These are phyloP conservation scores for Hanseniaspora lachancei DNA, from an alignment of 805 yeast genomes.

Conservation along the genomic window DNA sequence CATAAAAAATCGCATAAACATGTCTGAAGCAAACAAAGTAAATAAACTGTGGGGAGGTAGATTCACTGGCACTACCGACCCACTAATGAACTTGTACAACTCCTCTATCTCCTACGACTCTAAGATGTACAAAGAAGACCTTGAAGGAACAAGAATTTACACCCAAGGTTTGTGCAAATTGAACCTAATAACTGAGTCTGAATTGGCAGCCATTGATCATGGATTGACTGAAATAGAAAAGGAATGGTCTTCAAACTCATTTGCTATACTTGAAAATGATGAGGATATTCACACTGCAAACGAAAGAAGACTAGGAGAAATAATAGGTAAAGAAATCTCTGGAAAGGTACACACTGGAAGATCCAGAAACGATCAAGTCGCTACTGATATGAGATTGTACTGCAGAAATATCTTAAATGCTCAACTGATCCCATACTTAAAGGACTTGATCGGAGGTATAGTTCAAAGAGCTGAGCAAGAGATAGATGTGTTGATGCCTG, in stretches of 20 bases:
- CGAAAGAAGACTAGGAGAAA: slow-evolving; percentile 92
- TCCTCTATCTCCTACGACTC: slow-evolving; percentile 94
- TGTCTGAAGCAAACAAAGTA: slow-evolving; percentile 25
- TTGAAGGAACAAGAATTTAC: slow-evolving; percentile 87
- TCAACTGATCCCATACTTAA: slow-evolving; percentile 44
- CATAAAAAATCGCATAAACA: not conserved
- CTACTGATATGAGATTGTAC: slow-evolving; percentile 94
- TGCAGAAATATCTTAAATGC: slow-evolving; percentile 63
- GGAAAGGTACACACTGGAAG: slow-evolving; percentile 99
- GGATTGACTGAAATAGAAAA: slow-evolving; percentile 59
- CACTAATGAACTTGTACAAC: slow-evolving; percentile 92
- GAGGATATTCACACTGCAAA: slow-evolving; percentile 98
- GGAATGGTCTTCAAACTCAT: slow-evolving; percentile 75
- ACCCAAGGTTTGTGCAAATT: slow-evolving; percentile 74
- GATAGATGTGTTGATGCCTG: slow-evolving; percentile 92
- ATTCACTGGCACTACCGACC: slow-evolving; percentile 93
- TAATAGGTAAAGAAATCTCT: slow-evolving; percentile 83
- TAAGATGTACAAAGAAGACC: slow-evolving; percentile 86
- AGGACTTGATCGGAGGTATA: slow-evolving; percentile 53
- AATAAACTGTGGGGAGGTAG: slow-evolving; percentile 94
- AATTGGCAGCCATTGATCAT: slow-evolving; percentile 64
- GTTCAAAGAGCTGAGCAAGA: slow-evolving; percentile 68
- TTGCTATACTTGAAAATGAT: slow-evolving; percentile 35
- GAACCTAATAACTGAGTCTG: slow-evolving; percentile 60
- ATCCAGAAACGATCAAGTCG: slow-evolving; percentile 96